Evolutionary conservation across 495 filamentous ascomycete species (phyloP), one percentile per base, ranked within the genome.

Genomic region (Lasiosphaeris hirsuta): DNA sequence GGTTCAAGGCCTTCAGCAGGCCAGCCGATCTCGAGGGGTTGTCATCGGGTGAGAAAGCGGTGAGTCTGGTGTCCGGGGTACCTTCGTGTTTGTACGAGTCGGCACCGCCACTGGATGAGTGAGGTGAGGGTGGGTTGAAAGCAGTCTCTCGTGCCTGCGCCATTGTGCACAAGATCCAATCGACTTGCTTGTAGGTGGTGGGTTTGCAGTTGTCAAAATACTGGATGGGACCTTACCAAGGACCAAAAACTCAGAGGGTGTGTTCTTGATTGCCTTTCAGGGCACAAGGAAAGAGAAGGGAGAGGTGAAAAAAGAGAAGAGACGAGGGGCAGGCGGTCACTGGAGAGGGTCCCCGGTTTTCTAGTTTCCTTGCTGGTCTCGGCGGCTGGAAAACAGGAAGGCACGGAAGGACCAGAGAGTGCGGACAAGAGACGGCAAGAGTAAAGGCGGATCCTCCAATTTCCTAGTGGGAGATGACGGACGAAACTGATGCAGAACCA

Each of bases 41-140:
- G 42, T 86, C 83, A 13, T 85, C 82, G 0, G 84, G 83, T n/a
- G 84, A 86, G 66, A 87, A 86, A 38, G 76, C 70, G 10, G 84
- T 86, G 33, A 85, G 57, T 46, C 79, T 78, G 19, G 84, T 87
- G 52, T 86, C 82, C 0, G 86, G 85, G 38, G 86, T 87, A 19
- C 75, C 79, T 54, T 72, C 70, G 38, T 71, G 59, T 15, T 83
- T 78, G 68, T 73, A 76, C 19, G 85, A 85, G 46, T 78, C 78
- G 18, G 64, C 70, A 41, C 69, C 79, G 19, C 71, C 79, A 56
- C 75, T 80, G 8, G 83, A 84, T 5, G 84, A 86, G 64, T 77
- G 78, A 37, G 84, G 84, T 42, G 83, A 87, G 45, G 71, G 58
- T 7, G 72, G 72, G 61, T 75, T 74, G 68, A 77, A 71, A 11